phyloP scores from a whole-genome alignment of 139 green algal genomes.

The Ulvella scutata region DNA sequence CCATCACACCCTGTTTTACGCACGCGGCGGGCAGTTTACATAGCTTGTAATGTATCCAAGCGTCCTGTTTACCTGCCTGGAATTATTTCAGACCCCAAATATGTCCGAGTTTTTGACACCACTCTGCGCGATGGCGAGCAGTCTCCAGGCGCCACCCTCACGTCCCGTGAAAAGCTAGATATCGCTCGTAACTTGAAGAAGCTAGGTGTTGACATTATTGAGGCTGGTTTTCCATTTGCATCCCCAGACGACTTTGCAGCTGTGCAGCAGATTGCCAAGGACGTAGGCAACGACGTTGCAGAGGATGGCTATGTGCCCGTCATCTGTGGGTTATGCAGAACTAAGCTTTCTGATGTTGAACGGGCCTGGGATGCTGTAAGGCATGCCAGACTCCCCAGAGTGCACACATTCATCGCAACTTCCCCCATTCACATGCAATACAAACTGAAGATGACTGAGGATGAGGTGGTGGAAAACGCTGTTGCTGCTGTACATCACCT shows the following conservation, averaged over 20 bases:
- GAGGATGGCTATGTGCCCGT: constrained; percentile 88
- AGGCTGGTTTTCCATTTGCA: constrained; percentile 92
- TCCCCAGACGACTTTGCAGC: constrained; percentile 97
- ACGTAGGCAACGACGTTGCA: constrained; percentile 64
- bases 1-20: too few relatives aligned
- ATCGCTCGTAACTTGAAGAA: constrained; percentile 86
- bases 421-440: constrained; percentile 94
- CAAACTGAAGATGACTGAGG: constrained; percentile 72
- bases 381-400: constrained; percentile 67
- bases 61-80: constrained; percentile 53
- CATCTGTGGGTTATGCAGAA: constrained; percentile 92
- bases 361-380: constrained; percentile 78
- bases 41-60: too few relatives aligned
- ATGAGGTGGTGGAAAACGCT: constrained; percentile 83
- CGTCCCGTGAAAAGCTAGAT: constrained; percentile 92
- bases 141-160: constrained; percentile 84
- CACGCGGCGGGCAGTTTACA: too few relatives aligned
- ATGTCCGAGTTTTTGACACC: constrained; percentile 97
- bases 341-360: constrained; percentile 61
- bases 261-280: constrained; percentile 75
- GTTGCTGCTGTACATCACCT: constrained; percentile 76
- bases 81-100: constrained; percentile 81
- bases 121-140: constrained; percentile 96
- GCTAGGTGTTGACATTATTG: constrained; percentile 98
- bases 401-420: constrained; percentile 98